A percentile compares a stretch with the other conserved stretches of the same genome.
Conservation (phyloP, 768 basidiomycete species). For the Daedaleopsis nitida region DNA sequence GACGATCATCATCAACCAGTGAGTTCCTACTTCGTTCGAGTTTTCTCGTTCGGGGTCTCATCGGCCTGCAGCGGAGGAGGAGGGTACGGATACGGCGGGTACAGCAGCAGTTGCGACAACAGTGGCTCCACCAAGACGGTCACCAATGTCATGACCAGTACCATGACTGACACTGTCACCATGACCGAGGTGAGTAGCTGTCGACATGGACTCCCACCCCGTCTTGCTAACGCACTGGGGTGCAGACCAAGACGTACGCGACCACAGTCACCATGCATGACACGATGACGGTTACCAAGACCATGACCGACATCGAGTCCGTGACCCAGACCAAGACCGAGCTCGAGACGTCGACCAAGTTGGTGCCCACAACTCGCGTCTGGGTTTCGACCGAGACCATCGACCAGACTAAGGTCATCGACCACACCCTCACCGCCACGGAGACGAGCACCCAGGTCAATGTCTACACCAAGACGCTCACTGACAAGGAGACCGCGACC, state of each 20-base stretch:
- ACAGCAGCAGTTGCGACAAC: conserved; percentile 10
- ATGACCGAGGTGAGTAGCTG: conserved; percentile 20
- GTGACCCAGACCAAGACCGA: conserved; percentile 33
- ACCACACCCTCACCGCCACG: conserved; percentile 65
- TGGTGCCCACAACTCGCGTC: conserved; percentile 63
- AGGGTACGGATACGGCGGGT: conserved; percentile 20
- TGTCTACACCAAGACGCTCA: conserved; percentile 49
- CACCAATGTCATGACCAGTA: conserved; percentile 13
- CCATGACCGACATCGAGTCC: conserved; percentile 45
- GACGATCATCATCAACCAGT: conserved; percentile 57
- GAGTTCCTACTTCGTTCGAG: conserved; percentile 21
- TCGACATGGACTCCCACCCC: no score
- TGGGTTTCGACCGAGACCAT: conserved; percentile 69
- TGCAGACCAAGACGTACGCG: conserved; percentile 40
- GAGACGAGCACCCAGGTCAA: conserved; percentile 59
- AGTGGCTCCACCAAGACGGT: conserved; percentile 30
- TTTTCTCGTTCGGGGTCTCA: conserved; percentile 4
- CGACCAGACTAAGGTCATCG: conserved; percentile 51
- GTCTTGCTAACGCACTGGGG: neutral
- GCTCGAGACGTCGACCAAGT: conserved; percentile 40
- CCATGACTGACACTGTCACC: conserved; percentile 10
- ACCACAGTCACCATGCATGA: conserved; percentile 46
- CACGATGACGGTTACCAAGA: conserved; percentile 38
- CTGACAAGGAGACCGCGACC: conserved; percentile 36
- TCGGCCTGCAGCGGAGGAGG: conserved; percentile 12